Conservation (phyloP, 139 green algal genomes). For the Volvox reticuliferus region DNA sequence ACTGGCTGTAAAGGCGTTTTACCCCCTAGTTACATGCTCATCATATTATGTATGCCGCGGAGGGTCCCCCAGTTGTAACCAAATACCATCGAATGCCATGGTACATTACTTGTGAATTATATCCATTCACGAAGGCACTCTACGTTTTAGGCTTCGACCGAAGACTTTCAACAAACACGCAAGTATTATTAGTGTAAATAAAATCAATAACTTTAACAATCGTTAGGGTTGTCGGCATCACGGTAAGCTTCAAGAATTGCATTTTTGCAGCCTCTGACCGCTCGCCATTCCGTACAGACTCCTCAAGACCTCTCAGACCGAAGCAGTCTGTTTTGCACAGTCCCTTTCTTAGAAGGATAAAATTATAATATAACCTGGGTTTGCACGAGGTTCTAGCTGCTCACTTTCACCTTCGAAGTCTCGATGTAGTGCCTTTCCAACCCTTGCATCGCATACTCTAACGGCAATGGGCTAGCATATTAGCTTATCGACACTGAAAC, state of each 20-base stretch:
- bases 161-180: neutral
- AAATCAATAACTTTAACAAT: neutral
- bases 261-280: neutral
- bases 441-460: neutral
- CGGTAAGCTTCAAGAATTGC: too few relatives aligned
- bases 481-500: neutral
- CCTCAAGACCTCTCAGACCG: neutral
- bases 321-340: neutral
- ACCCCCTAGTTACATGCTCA: neutral
- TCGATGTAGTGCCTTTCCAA: conserved; percentile 7
- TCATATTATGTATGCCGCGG: neutral
- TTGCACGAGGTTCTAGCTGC: neutral
- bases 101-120: neutral
- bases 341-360: neutral
- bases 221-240: too few relatives aligned
- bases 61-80: neutral
- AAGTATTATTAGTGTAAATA: neutral
- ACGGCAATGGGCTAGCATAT: neutral
- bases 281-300: neutral
- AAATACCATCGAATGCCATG: neutral
- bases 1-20: neutral
- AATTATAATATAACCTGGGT: neutral
- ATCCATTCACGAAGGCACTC: neutral
- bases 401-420: neutral
- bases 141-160: neutral